A percentile compares a stretch with the other conserved stretches of the same genome.
These are phyloP conservation scores for Spencermartinsiella ligniputridi DNA, from an alignment of 1,139 yeast species.

Conservation along the genomic window DNA sequence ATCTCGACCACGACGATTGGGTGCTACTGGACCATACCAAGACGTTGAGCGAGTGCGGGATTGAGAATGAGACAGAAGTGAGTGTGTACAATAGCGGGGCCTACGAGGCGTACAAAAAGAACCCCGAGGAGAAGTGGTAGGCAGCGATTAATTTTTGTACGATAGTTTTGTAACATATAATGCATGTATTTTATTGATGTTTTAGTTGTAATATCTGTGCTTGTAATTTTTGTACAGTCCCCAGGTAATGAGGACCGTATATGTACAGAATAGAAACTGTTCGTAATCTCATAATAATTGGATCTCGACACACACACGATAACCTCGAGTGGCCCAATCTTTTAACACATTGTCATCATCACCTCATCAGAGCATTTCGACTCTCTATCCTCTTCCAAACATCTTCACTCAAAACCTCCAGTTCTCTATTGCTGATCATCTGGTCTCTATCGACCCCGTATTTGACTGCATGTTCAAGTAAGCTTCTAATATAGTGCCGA, in stretches of 20 bases:
- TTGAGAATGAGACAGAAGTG: constrained; percentile 85
- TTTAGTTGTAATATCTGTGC: no score
- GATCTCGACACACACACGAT: no score
- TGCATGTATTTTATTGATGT: no score
- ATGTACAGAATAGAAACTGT: no score
- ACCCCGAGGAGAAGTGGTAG: constrained; percentile 91
- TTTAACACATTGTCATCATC: no score
- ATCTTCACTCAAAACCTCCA: constrained; percentile 47
- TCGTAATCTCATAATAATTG: no score
- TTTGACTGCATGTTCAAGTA: constrained; percentile 71
- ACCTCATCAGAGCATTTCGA: no score
- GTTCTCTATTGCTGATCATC: constrained; percentile 38
- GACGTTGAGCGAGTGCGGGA: constrained; percentile 60
- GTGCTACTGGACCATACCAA: constrained; percentile 45
- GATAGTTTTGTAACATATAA: no score
- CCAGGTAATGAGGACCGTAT: no score
- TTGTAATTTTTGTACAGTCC: no score
- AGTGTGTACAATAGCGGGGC: constrained; percentile 67
- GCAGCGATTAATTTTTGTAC: not conserved
- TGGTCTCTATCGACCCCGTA: constrained; percentile 51
- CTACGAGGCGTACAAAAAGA: constrained; percentile 62
- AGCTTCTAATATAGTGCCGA: constrained; percentile 59
- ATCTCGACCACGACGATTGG: constrained; percentile 78
- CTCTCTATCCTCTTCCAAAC: constrained; percentile 41
- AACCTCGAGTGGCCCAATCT: no score